Evolutionary conservation across 1,139 yeast genomes (phyloP).

Genomic region (Candida labiduridarum): DNA sequence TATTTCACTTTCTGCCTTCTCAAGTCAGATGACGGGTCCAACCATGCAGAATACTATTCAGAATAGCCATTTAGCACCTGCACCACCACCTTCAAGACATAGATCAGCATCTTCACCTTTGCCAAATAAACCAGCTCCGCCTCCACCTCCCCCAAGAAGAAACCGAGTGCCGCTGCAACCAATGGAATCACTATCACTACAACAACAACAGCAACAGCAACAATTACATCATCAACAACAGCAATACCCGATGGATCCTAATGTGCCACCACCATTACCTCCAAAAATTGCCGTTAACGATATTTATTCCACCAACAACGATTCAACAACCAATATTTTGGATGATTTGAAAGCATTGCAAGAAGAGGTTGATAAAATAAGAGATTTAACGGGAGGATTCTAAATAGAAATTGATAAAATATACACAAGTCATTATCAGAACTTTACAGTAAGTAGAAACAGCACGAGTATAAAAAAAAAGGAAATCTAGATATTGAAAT

Average conservation of each 20-base stretch:
- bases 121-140: conserved; percentile 28
- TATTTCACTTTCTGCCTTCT: conserved; percentile 43
- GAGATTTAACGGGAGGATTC: conserved; percentile 54
- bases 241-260: conserved; percentile 3
- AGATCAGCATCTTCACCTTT: conserved; percentile 50
- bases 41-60: conserved; percentile 42
- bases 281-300: conserved; percentile 29
- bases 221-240: not conserved
- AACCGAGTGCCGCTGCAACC: conserved; percentile 29
- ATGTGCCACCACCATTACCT: conserved; percentile 33
- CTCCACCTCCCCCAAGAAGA: conserved; percentile 48
- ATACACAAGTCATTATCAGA: not conserved
- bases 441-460: not conserved
- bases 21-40: conserved; percentile 49
- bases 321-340: conserved; percentile 53
- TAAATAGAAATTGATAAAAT: conserved; percentile 17
- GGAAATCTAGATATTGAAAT: not conserved
- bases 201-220: conserved; percentile 7
- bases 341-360: conserved; percentile 65
- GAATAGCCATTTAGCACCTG: conserved; percentile 21
- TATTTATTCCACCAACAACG: conserved; percentile 20
- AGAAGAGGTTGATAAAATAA: conserved; percentile 61
- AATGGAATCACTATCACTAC: conserved; percentile 45
- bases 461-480: not conserved
- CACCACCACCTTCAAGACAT: conserved; percentile 34